These are phyloP conservation scores for Argentina anserina DNA, from an alignment of 306 rosid genomes.

Conservation along the genomic window DNA sequence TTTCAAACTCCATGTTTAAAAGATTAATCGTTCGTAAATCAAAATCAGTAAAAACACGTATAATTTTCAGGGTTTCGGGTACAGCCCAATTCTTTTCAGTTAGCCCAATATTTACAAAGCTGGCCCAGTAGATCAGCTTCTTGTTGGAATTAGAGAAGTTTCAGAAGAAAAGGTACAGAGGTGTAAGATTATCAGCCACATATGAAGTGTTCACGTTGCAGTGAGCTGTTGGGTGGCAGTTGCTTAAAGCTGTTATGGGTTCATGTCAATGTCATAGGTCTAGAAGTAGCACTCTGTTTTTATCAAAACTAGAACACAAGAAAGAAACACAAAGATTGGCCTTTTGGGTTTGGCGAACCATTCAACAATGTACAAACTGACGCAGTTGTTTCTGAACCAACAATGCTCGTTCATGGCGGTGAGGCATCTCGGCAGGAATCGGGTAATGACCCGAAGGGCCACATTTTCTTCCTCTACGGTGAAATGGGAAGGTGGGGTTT, in stretches of 20 bases:
- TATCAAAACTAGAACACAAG: neutral
- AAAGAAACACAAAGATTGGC: neutral
- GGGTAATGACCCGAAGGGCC: constrained; percentile 16
- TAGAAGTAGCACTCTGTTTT: neutral
- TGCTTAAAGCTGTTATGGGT: neutral
- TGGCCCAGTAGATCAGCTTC: neutral
- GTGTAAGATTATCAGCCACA: constrained; percentile 8
- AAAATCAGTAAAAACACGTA: too few relatives aligned
- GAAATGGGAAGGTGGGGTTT: constrained; percentile 53
- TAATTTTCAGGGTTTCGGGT: neutral
- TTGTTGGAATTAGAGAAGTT: neutral
- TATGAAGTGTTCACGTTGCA: constrained; percentile 5
- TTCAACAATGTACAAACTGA: neutral
- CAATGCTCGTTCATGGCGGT: constrained; percentile 23
- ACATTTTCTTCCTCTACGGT: constrained; percentile 30
- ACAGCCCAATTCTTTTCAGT: neutral
- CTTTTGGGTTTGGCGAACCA: neutral
- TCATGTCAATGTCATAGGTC: neutral
- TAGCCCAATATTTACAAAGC: neutral
- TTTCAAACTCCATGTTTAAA: neutral
- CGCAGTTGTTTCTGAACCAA: constrained; percentile 17
- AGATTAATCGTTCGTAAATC: too few relatives aligned
- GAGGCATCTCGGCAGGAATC: constrained; percentile 10
- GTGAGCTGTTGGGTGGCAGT: neutral
- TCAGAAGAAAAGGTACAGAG: neutral